These are phyloP conservation scores for Globisporangium polare DNA, from an alignment of 352 stramenopile species.

Conservation along the genomic window DNA sequence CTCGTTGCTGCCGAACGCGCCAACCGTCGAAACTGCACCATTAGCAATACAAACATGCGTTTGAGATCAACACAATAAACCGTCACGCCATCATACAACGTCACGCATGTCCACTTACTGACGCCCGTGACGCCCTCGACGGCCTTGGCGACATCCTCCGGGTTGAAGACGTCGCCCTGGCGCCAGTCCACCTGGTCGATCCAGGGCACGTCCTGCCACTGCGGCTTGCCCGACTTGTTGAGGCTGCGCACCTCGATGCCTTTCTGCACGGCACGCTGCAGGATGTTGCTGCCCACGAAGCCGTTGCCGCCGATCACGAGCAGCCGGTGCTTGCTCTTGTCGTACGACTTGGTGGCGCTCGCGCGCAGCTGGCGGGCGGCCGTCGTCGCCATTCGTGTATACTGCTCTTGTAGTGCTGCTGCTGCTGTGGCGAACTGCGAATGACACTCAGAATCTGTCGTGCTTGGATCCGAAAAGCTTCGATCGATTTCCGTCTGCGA, in stretches of 20 bases:
- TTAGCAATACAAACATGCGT: neutral
- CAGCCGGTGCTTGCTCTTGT: slow-evolving; percentile 69
- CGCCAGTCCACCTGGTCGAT: slow-evolving; percentile 88
- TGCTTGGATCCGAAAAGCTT: slow-evolving; percentile 2
- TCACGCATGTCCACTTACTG: slow-evolving; percentile 33
- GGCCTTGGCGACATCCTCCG: slow-evolving; percentile 52
- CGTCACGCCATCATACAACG: neutral
- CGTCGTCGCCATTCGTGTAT: neutral
- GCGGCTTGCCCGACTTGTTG: slow-evolving; percentile 76
- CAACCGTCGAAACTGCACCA: slow-evolving; percentile 76
- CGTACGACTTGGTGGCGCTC: slow-evolving; percentile 40
- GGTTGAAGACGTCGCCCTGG: slow-evolving; percentile 82
- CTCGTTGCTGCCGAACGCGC: slow-evolving; percentile 84
- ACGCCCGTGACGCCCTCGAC: slow-evolving; percentile 74
- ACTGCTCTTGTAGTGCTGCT: neutral
- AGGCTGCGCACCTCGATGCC: slow-evolving; percentile 85
- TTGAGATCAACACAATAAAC: neutral
- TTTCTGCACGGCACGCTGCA: slow-evolving; percentile 85
- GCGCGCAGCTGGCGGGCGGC: slow-evolving; percentile 15
- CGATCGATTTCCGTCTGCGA: neutral
- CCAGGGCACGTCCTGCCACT: slow-evolving; percentile 74
- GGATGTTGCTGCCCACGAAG: slow-evolving; percentile 90
- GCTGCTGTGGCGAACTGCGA: neutral
- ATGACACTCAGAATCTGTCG: neutral
- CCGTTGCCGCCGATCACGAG: slow-evolving; percentile 87